phyloP scores from a whole-genome alignment of 441 rosid genomes.

The Gossypium trilobum region DNA sequence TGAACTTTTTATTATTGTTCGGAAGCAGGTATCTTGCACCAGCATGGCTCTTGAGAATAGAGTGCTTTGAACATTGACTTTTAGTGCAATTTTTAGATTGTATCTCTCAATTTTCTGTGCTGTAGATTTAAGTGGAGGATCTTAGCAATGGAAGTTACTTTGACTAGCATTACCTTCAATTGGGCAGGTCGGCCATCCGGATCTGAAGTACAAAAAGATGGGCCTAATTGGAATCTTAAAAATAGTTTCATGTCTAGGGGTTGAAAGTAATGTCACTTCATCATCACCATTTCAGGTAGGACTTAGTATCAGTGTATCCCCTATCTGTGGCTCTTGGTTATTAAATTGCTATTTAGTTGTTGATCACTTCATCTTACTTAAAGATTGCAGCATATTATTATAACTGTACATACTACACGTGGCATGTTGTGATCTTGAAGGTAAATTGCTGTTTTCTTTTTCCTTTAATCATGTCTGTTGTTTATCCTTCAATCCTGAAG shows the following conservation, averaged over 20 bases:
- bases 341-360: neutral
- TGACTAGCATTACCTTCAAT: conserved; percentile 6
- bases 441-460: conserved; percentile 5
- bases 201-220: conserved; percentile 75
- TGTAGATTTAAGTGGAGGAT: neutral
- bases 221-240: conserved; percentile 70
- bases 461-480: neutral
- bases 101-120: neutral
- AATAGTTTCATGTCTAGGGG: conserved; percentile 59
- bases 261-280: conserved; percentile 27
- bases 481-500: neutral
- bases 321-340: neutral
- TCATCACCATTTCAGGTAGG: conserved; percentile 35
- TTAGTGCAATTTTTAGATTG: neutral
- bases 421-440: neutral
- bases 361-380: neutral
- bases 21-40: conserved; percentile 57
- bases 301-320: neutral
- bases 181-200: conserved; percentile 62
- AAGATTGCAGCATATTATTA: neutral
- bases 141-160: conserved; percentile 14
- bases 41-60: neutral
- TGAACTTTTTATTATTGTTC: conserved; percentile 70
- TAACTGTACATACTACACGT: neutral
- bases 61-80: neutral